Conservation (phyloP, 495 filamentous ascomycete genomes). For the Aspergillus hancockii region DNA sequence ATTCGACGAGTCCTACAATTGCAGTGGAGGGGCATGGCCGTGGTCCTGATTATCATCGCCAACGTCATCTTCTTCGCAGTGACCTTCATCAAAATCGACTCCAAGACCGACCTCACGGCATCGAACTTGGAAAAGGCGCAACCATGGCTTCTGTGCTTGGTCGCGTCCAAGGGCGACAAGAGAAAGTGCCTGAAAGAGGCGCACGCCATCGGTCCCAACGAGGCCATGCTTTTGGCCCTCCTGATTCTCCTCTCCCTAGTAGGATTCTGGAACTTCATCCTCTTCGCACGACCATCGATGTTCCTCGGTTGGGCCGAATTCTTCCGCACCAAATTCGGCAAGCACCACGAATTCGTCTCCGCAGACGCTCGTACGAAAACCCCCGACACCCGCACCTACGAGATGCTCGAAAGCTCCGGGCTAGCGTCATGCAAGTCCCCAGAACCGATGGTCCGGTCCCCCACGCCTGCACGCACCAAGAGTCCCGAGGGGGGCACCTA, state of each 20-base stretch:
- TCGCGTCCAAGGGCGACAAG: conserved; percentile 59
- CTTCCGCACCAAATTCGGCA: conserved; percentile 47
- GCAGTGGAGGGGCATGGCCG: conserved; percentile 88
- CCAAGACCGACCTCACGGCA: conserved; percentile 56
- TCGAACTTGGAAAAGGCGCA: conserved; percentile 53
- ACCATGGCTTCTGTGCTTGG: conserved; percentile 75
- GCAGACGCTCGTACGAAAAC: conserved; percentile 72
- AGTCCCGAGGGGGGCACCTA: conserved; percentile 40
- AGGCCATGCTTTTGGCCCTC: conserved; percentile 78
- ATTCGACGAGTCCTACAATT: conserved; percentile 83
- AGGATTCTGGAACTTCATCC: conserved; percentile 79
- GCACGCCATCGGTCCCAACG: conserved; percentile 52
- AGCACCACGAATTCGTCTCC: conserved; percentile 75
- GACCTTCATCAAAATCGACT: conserved; percentile 84
- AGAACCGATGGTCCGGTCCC: conserved; percentile 46
- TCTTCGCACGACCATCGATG: conserved; percentile 81
- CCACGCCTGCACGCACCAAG: conserved; percentile 35
- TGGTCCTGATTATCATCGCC: conserved; percentile 82
- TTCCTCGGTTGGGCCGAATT: conserved; percentile 79
- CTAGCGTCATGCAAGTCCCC: conserved; percentile 40
- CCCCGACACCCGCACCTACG: conserved; percentile 70
- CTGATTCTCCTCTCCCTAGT: conserved; percentile 80
- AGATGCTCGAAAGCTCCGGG: conserved; percentile 66
- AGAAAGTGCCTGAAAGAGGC: conserved; percentile 62
- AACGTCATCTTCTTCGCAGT: conserved; percentile 92